Evolutionary conservation across 331 rosid species (phyloP), one percentile per base, ranked within the genome.

Genomic region (Stylosanthes scabra): DNA sequence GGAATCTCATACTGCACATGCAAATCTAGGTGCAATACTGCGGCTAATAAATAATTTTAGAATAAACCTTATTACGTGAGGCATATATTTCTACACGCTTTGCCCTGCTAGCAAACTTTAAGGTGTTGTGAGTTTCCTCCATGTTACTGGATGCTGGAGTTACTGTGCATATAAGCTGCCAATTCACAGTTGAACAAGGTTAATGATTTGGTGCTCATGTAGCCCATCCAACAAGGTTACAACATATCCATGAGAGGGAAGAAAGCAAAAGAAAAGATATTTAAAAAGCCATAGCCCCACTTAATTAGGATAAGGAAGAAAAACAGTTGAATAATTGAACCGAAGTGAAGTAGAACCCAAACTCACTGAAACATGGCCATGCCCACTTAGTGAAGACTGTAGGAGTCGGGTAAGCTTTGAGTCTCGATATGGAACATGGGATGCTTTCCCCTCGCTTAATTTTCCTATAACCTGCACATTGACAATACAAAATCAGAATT

Each of bases 91-190:
- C 99, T 66, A 95, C 97, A 54, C 93, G 89, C 81, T 95, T 95
- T 59, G 99, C 99, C 82, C 99, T 92, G 83, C 88, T 92, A 55
- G 99, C 99, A 78, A 95, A 95, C n/a, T 95, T 95, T 84, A 95
- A 88, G 63, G 99, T 95, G 75, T 92, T 95, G 78, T 95, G 99
- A 81, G 98, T 95, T 92, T 95, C 99, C 88, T 95, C 99, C 98
- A 92, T 83, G 78, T 88, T 95, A 80, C 99, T 95, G 80, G 98
- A 95, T 71, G 99, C 98, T 34, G 98, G 99, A 83, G 99, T 95
- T 73, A 95, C 92, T 0, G 98, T 95, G 86, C 97, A 95, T 78
- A 95, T 92, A 79, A 95, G 98, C 98, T 95, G 94, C 68, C 79
- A 70, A 55, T 62, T 59, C 44, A 78, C 74, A 58, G 63, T 59